phyloP scores from a whole-genome alignment of 1,139 yeast species.

The Hemisphaericaspora lyxosophila region DNA sequence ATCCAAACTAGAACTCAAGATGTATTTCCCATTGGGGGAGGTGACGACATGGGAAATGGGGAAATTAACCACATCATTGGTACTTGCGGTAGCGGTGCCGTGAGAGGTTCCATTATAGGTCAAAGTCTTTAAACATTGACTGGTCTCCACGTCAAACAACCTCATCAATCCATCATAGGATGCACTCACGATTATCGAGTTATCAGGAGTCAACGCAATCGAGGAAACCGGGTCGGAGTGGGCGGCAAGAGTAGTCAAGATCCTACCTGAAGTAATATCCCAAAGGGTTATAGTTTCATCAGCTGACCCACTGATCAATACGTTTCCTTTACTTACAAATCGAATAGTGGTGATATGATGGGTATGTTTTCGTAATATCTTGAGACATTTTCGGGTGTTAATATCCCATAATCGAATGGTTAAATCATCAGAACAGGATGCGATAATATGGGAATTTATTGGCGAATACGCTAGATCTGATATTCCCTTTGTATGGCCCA shows the following conservation, averaged over 20 bases:
- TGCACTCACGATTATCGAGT: slow-evolving; percentile 80
- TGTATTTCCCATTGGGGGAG: slow-evolving; percentile 80
- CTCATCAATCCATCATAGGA: slow-evolving; percentile 90
- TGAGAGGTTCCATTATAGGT: slow-evolving; percentile 66
- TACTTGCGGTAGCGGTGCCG: slow-evolving; percentile 60
- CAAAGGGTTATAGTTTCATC: slow-evolving; percentile 91
- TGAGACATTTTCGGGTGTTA: slow-evolving; percentile 49
- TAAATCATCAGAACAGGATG: slow-evolving; percentile 85
- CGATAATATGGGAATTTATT: slow-evolving; percentile 63
- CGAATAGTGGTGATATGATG: slow-evolving; percentile 76
- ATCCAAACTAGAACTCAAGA: slow-evolving; percentile 78
- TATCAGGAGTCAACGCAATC: slow-evolving; percentile 72
- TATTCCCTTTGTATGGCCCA: slow-evolving; percentile 69
- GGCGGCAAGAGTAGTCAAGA: slow-evolving; percentile 81
- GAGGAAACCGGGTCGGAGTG: slow-evolving; percentile 90
- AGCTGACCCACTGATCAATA: slow-evolving; percentile 78
- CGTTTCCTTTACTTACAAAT: slow-evolving; percentile 73
- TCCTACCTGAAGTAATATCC: slow-evolving; percentile 75
- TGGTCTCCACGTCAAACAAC: slow-evolving; percentile 82
- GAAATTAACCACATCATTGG: slow-evolving; percentile 46
- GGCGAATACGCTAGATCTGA: slow-evolving; percentile 77
- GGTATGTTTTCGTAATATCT: slow-evolving; percentile 75
- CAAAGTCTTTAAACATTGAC: slow-evolving; percentile 88
- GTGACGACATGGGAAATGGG: slow-evolving; percentile 75
- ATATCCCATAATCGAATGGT: slow-evolving; percentile 77